Percentiles rank a stretch among this genome's conserved stretches.
Evolutionary conservation across 2,329 filamentous ascomycete genomes (phyloP).

Genomic region (Diaporthe ilicicola): DNA sequence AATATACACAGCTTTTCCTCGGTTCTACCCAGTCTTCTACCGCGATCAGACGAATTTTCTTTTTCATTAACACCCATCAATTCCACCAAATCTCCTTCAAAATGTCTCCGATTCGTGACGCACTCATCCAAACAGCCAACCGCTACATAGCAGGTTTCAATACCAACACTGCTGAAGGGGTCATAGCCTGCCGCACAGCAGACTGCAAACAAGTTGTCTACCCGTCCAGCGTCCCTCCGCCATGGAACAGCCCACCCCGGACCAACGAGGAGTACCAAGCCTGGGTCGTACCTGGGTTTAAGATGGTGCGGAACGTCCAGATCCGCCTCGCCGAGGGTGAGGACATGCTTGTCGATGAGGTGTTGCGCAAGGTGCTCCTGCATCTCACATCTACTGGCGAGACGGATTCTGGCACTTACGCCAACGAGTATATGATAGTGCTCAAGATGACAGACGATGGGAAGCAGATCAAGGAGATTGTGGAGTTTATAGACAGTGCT

Average conservation of each 20-base stretch:
- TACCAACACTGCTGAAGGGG: constrained; percentile 20
- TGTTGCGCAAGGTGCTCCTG: constrained; percentile 34
- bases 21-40: neutral
- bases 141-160: constrained; percentile 28
- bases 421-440: constrained; percentile 37
- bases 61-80: neutral
- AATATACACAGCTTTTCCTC: neutral
- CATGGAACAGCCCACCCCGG: constrained; percentile 18
- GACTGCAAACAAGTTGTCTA: constrained; percentile 22
- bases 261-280: constrained; percentile 25
- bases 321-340: constrained; percentile 10
- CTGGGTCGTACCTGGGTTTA: constrained; percentile 12
- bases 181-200: constrained; percentile 24
- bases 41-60: neutral
- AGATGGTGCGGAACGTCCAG: constrained; percentile 1
- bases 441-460: constrained; percentile 37
- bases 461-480: constrained; percentile 33
- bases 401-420: constrained; percentile 34
- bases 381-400: constrained; percentile 36
- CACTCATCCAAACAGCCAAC: constrained; percentile 18
- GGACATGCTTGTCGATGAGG: constrained; percentile 34
- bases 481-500: constrained; percentile 37
- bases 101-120: constrained; percentile 12
- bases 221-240: constrained; percentile 18
- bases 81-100: neutral